Evolutionary conservation across 2,329 filamentous ascomycete species (phyloP).

Genomic region (Nemania sp.): DNA sequence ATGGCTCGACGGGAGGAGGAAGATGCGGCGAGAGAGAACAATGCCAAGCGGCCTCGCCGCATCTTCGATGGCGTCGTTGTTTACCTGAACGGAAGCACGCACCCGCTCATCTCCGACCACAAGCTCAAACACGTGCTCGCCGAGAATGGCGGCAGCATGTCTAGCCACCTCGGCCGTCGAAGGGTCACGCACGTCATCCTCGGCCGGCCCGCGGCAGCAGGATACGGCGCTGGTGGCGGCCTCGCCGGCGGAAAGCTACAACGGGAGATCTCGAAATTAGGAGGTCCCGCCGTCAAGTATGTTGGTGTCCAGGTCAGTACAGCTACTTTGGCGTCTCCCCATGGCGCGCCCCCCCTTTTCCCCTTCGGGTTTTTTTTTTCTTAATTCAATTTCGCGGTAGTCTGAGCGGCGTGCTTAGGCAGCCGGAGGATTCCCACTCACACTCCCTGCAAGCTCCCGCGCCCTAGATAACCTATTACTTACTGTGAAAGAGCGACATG

Average conservation of each 20-base stretch:
- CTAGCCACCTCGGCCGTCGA: constrained; percentile 71
- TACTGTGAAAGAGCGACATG: not conserved
- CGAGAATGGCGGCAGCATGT: constrained; percentile 72
- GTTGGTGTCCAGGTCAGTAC: constrained; percentile 65
- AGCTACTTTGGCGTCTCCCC: not conserved
- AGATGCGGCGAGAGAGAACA: constrained; percentile 46
- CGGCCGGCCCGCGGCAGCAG: constrained; percentile 56
- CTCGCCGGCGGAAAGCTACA: constrained; percentile 79
- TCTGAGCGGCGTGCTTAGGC: not conserved
- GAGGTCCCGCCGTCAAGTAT: constrained; percentile 75
- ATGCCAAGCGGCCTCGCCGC: constrained; percentile 48
- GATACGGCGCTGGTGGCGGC: constrained; percentile 63
- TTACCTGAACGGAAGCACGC: constrained; percentile 87
- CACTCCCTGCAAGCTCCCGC: not conserved
- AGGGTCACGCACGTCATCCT: constrained; percentile 87
- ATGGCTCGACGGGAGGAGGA: constrained; percentile 37
- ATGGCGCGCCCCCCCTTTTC: not conserved
- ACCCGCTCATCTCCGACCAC: constrained; percentile 82
- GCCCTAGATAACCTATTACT: not conserved
- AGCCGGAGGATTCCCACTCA: not conserved
- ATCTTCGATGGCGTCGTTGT: constrained; percentile 75
- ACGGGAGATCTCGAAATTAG: constrained; percentile 71
- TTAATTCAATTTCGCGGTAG: not conserved
- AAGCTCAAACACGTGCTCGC: constrained; percentile 78
- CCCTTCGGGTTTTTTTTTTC: no score